phyloP scores from a whole-genome alignment of 2,329 filamentous ascomycete species.

The Penicillium sp. region DNA sequence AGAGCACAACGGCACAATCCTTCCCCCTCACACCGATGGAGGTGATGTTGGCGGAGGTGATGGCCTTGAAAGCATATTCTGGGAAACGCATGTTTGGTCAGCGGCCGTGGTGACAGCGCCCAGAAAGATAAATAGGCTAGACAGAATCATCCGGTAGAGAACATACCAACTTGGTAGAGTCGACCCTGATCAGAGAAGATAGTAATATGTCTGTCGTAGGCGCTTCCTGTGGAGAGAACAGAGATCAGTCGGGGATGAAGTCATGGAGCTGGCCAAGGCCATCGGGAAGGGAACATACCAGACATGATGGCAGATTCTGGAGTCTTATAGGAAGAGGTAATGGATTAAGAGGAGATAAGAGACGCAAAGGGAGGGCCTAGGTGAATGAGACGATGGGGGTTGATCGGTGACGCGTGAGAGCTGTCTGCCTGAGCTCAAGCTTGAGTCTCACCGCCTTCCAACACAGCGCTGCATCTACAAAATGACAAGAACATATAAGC shows the following conservation, averaged over 20 bases:
- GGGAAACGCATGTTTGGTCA: conserved; percentile 32
- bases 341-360: conserved; percentile 4
- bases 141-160: neutral
- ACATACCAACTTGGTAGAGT: conserved; percentile 94
- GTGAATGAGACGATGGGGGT: conserved; percentile 22
- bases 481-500: neutral
- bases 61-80: conserved; percentile 99
- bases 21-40: conserved; percentile 94
- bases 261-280: conserved; percentile 23
- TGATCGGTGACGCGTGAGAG: conserved; percentile 36
- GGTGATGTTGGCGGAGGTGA: conserved; percentile 99
- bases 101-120: conserved; percentile 20
- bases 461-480: neutral
- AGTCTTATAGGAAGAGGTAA: conserved; percentile 13
- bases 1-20: conserved; percentile 93
- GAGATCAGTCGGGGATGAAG: conserved; percentile 33
- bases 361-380: conserved; percentile 5
- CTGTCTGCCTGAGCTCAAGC: conserved; percentile 39
- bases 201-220: conserved; percentile 98
- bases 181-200: conserved; percentile 99
- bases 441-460: conserved; percentile 40
- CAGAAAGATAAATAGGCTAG: neutral
- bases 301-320: conserved; percentile 41
- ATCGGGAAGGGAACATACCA: conserved; percentile 34
- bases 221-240: conserved; percentile 61